phyloP scores from a whole-genome alignment of 1,139 yeast species.

The Wickerhamomyces sp. region DNA sequence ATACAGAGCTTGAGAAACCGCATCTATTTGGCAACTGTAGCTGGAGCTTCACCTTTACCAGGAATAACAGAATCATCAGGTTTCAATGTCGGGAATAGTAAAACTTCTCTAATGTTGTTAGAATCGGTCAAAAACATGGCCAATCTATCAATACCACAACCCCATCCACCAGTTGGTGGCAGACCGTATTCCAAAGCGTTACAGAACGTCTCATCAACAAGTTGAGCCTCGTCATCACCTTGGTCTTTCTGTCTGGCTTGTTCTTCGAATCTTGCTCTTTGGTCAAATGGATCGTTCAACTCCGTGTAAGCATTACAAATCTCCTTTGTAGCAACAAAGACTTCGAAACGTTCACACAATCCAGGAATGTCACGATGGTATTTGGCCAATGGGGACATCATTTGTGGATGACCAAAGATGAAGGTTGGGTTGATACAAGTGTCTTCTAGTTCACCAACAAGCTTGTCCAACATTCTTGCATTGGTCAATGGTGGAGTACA shows the following conservation, averaged over 20 bases:
- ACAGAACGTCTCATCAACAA: slow-evolving; percentile 94
- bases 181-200: slow-evolving; percentile 97
- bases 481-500: slow-evolving; percentile 96
- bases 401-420: slow-evolving; percentile 97
- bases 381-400: slow-evolving; percentile 99
- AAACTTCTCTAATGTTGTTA: slow-evolving; percentile 95
- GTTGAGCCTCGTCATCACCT: slow-evolving; percentile 98
- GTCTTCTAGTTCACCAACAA: slow-evolving; percentile 94
- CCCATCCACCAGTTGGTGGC: slow-evolving; percentile 99
- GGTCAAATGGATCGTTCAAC: slow-evolving; percentile 98
- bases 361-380: slow-evolving; percentile 91
- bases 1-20: slow-evolving; percentile 1
- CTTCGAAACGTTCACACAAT: slow-evolving; percentile 97
- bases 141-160: slow-evolving; percentile 97
- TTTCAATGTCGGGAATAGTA: slow-evolving; percentile 97
- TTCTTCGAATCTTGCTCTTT: slow-evolving; percentile 95
- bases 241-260: slow-evolving; percentile 98
- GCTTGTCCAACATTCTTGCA: slow-evolving; percentile 97
- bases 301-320: slow-evolving; percentile 98
- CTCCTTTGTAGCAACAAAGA: slow-evolving; percentile 97
- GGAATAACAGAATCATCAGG: slow-evolving; percentile 53
- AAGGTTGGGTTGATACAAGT: slow-evolving; percentile 94
- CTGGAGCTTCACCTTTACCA: too few species aligned
- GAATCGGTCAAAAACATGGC: slow-evolving; percentile 98
- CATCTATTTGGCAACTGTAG: not conserved